Conservation (phyloP, 805 yeast genomes). For the Wickerhamiella azyma region DNA sequence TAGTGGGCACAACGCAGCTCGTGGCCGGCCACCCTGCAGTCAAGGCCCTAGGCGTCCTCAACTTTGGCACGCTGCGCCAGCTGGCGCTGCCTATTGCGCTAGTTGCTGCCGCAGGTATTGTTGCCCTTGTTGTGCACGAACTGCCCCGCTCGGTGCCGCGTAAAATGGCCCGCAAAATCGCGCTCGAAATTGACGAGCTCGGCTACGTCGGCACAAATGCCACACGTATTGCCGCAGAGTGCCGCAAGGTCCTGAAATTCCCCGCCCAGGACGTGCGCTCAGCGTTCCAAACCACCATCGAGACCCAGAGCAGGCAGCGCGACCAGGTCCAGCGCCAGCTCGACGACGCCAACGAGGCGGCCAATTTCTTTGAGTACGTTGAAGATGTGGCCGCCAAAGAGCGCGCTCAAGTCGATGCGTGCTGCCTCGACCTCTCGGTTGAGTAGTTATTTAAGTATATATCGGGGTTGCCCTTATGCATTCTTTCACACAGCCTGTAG, state of each 20-base stretch:
- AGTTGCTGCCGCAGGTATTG: constrained; percentile 38
- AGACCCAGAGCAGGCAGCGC: constrained; percentile 44
- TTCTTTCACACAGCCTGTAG: no score
- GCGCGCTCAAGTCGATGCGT: constrained; percentile 2
- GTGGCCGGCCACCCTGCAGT: constrained; percentile 11
- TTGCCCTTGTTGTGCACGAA: constrained; percentile 57
- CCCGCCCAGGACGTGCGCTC: constrained; percentile 75
- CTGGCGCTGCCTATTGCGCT: constrained; percentile 42
- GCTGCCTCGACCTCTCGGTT: background rate
- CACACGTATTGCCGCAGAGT: constrained; percentile 65
- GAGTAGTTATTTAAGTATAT: background rate
- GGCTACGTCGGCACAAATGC: constrained; percentile 76
- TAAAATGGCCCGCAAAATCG: constrained; percentile 62
- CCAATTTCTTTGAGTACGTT: constrained; percentile 40
- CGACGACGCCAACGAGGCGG: constrained; percentile 42
- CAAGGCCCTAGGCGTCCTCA: background rate
- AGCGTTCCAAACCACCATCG: constrained; percentile 52
- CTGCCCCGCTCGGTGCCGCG: constrained; percentile 82
- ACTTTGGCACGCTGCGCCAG: constrained; percentile 22
- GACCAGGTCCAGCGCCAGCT: constrained; percentile 40
- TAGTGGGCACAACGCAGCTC: constrained; percentile 13
- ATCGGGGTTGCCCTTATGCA: no score
- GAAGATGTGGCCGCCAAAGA: constrained; percentile 14
- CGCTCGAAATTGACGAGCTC: constrained; percentile 42
- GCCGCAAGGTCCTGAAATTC: constrained; percentile 61